These are phyloP conservation scores for Fusarium sp. DNA, from an alignment of 2,329 filamentous ascomycete genomes.

Conservation along the genomic window DNA sequence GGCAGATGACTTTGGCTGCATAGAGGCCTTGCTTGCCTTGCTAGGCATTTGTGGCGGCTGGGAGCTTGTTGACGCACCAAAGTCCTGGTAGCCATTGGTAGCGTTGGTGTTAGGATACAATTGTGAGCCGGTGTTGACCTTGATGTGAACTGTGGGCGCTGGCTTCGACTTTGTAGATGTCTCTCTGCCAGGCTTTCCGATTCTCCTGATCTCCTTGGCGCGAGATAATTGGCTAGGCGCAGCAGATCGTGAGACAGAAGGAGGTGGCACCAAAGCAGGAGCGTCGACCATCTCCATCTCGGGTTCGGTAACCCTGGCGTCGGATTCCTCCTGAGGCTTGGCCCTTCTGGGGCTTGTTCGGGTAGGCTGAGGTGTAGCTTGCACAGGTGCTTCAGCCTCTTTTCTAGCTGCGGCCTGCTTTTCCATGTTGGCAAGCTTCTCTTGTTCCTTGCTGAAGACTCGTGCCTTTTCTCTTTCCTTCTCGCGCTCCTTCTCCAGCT, in stretches of 20 bases:
- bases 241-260: constrained; percentile 66
- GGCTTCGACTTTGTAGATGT: constrained; percentile 69
- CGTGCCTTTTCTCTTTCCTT: constrained; percentile 77
- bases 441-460: constrained; percentile 68
- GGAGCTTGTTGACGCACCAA: constrained; percentile 47
- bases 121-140: constrained; percentile 74
- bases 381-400: constrained; percentile 58
- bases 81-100: constrained; percentile 67
- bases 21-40: constrained; percentile 75
- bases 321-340: constrained; percentile 50
- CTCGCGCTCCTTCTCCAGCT: constrained; percentile 74
- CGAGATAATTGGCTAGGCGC: constrained; percentile 61
- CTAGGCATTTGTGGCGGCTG: constrained; percentile 61
- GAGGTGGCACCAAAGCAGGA: constrained; percentile 67
- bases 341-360: constrained; percentile 65
- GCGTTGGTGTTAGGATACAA: constrained; percentile 69
- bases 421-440: constrained; percentile 65
- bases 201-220: constrained; percentile 67
- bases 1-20: constrained; percentile 67
- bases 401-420: constrained; percentile 65
- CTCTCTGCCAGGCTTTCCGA: constrained; percentile 72
- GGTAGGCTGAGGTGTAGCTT: constrained; percentile 52
- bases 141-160: constrained; percentile 73
- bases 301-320: constrained; percentile 47
- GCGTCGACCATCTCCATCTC: constrained; percentile 70